These are phyloP conservation scores for Luvunga scandens DNA, from an alignment of 345 rosid genomes.

Conservation along the genomic window DNA sequence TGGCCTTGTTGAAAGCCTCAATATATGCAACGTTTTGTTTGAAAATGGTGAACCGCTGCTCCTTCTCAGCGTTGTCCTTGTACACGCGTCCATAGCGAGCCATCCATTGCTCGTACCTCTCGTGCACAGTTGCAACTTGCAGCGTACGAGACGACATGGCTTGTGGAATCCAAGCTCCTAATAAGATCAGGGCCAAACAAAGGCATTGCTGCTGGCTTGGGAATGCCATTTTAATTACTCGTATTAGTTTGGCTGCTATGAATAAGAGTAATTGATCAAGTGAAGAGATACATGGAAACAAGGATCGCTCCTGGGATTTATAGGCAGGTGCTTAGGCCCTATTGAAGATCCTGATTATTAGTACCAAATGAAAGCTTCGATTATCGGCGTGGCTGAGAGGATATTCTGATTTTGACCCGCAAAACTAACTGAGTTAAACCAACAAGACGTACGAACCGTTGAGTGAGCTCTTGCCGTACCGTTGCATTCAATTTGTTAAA, in stretches of 20 bases:
- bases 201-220: constrained; percentile 5
- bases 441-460: not conserved
- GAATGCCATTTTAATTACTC: constrained; percentile 3
- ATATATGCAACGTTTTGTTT: constrained; percentile 34
- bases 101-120: constrained; percentile 39
- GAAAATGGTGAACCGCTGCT: constrained; percentile 32
- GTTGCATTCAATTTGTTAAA: not conserved
- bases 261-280: not conserved
- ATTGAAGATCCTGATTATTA: not conserved
- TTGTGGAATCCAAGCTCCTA: constrained; percentile 15
- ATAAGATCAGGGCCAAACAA: constrained; percentile 18
- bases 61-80: constrained; percentile 24
- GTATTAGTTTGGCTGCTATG: not conserved
- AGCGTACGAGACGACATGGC: constrained; percentile 19
- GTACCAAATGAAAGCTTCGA: not conserved
- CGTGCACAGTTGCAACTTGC: constrained; percentile 12
- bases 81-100: constrained; percentile 28
- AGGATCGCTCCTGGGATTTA: not conserved
- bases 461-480: not conserved
- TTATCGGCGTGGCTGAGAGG: not conserved
- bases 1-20: constrained; percentile 31
- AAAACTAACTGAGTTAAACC: not conserved
- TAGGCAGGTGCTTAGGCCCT: not conserved
- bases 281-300: not conserved
- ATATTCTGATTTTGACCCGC: not conserved